Evolutionary conservation across 768 basidiomycete species (phyloP).

Genomic region (Boletus vermiculosoides): DNA sequence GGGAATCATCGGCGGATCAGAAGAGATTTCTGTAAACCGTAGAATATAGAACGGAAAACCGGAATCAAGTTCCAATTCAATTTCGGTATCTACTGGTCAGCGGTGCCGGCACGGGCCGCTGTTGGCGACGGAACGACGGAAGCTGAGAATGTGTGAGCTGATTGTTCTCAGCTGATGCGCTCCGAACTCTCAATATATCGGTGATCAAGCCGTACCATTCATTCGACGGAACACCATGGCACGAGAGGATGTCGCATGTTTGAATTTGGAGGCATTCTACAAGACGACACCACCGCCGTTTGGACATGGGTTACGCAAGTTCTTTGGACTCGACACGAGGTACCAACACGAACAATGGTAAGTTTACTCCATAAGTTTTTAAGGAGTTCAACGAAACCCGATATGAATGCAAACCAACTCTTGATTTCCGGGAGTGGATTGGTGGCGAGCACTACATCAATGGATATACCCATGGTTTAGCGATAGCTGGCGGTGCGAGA

Average conservation of each 20-base stretch:
- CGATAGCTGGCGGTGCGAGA: not conserved
- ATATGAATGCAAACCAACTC: not conserved
- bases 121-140: not conserved
- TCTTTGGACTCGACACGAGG: not conserved
- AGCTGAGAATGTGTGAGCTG: not conserved
- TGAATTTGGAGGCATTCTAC: not conserved
- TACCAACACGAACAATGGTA: not conserved
- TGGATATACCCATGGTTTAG: not conserved
- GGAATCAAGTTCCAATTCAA: not conserved
- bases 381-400: not conserved
- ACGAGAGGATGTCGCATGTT: not conserved
- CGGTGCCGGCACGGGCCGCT: too few relatives aligned
- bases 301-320: slow-evolving; percentile 46
- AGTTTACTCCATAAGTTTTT: not conserved
- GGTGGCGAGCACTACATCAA: not conserved
- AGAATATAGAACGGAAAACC: not conserved
- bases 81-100: not conserved
- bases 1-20: not conserved
- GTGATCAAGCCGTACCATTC: not conserved
- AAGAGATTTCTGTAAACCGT: not conserved
- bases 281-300: slow-evolving; percentile 38
- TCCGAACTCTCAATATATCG: not conserved
- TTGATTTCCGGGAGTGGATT: not conserved
- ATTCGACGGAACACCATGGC: not conserved
- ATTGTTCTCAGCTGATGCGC: not conserved